Evolutionary conservation across 306 rosid species (phyloP).

Genomic region (Myrica gale): DNA sequence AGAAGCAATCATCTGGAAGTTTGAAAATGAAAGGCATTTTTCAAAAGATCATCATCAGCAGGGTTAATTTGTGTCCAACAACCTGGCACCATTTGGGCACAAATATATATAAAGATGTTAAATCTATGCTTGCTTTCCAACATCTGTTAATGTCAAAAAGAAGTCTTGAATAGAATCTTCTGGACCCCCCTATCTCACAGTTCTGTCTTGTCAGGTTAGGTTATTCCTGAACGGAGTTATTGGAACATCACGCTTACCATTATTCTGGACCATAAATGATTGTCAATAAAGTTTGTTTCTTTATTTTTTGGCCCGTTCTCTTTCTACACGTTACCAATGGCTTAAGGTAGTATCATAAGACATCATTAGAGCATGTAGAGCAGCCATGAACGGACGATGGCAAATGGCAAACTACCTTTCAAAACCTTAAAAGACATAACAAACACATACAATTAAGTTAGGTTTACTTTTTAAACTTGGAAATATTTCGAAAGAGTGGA

Average conservation of each 20-base stretch:
- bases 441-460: conserved; percentile 13
- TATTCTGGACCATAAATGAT: neutral
- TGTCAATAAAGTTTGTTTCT: neutral
- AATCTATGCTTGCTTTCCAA: neutral
- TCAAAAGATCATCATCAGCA: neutral
- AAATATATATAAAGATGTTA: conserved; percentile 1
- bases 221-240: neutral
- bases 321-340: neutral
- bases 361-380: neutral
- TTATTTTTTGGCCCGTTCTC: neutral
- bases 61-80: conserved; percentile 1
- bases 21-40: neutral
- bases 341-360: neutral
- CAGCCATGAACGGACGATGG: conserved; percentile 1
- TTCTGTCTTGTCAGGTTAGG: neutral
- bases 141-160: neutral
- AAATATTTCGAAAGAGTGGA: conserved; percentile 78
- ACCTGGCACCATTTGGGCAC: neutral
- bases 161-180: neutral
- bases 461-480: conserved; percentile 76
- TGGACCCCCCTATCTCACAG: neutral
- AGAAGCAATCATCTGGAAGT: conserved; percentile 26
- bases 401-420: conserved; percentile 11
- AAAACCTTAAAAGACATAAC: conserved; percentile 12
- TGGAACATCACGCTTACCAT: neutral